Evolutionary conservation across 805 yeast genomes (phyloP).

Genomic region (Scheffersomyces lignosus): DNA sequence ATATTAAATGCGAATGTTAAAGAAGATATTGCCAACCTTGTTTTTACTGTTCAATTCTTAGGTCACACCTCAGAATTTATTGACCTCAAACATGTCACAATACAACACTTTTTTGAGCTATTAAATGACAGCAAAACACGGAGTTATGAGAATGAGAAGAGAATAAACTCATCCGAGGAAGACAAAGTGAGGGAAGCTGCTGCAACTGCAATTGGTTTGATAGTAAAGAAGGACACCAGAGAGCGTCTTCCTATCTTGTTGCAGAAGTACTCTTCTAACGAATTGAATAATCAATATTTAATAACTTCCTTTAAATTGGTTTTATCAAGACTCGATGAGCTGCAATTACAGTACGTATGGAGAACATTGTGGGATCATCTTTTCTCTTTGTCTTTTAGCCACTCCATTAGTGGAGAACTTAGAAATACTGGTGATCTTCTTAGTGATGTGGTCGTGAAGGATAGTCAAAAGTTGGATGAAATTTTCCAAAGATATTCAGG

Average conservation of each 20-base stretch:
- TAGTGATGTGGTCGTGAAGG: slow-evolving; percentile 21
- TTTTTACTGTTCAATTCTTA: slow-evolving; percentile 44
- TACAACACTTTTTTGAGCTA: slow-evolving; percentile 36
- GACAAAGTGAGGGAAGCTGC: slow-evolving; percentile 8
- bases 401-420: slow-evolving; percentile 22
- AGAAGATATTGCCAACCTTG: slow-evolving; percentile 13
- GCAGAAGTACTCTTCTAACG: not conserved
- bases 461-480: slow-evolving; percentile 6
- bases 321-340: slow-evolving; percentile 9
- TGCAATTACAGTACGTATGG: slow-evolving; percentile 26
- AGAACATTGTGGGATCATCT: slow-evolving; percentile 18
- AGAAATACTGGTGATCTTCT: slow-evolving; percentile 38
- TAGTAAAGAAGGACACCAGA: slow-evolving; percentile 6
- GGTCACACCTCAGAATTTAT: slow-evolving; percentile 47
- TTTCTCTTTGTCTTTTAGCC: slow-evolving; percentile 15
- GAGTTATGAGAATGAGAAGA: slow-evolving; percentile 11
- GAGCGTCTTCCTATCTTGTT: not conserved
- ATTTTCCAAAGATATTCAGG: slow-evolving; percentile 14
- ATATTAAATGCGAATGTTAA: slow-evolving; percentile 7
- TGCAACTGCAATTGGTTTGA: slow-evolving; percentile 9
- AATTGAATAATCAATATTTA: slow-evolving; percentile 2
- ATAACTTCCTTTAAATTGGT: slow-evolving; percentile 19
- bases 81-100: slow-evolving; percentile 14
- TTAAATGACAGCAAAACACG: slow-evolving; percentile 34
- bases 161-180: slow-evolving; percentile 4